Evolutionary conservation across 306 rosid genomes (phyloP), one percentile per base, ranked within the genome.

Genomic region (Castanopsis chinensis): DNA sequence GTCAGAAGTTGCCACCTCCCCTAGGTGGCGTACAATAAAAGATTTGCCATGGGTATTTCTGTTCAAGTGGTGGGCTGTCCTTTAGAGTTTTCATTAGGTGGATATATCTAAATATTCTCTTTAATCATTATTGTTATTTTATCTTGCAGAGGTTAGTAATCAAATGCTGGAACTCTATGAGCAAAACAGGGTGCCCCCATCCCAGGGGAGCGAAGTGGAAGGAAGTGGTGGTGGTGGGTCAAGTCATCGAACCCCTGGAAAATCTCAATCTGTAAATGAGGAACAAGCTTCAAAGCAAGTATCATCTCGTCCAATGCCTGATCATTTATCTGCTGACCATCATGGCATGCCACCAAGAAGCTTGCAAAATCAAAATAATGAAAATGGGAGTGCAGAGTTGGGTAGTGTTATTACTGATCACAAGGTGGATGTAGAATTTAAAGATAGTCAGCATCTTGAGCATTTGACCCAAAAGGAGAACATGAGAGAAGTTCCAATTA

Each of bases 81-180:
- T 67, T 67, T 67, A 19, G 27, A 33, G 52, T 67, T 10, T 11
- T 37, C 18, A 21, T 59, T 59, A 10, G 65, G 65, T 21, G 65
- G 65, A 21, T n/a, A 21, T 59, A 23, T 33, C 52, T 67, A 35
- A 33, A n/a, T 19, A 67, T 67, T 67, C 11, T 64, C 45, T 35
- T 35, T 18, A 33, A 35, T 67, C 52, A 35, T 35, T 67, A 6
- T 33, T 15, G 23, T 18, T 35, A 7, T 67, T 30, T 64, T 67
- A 14, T 19, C 72, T 60, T 90, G 97, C 96, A 95, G 99, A 95
- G 87, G 97, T 95, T 65, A 91, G 99, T 89, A 91, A 95, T 84
- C 99, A 95, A 89, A 95, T 95, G 98, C 85, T 93, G 85, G 99
- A 95, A 88, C 90, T 95, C 49, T 93, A 95, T 72, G 98, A 95